phyloP scores from a whole-genome alignment of 176 grass and related monocot genomes.

The Pharus latifolius region DNA sequence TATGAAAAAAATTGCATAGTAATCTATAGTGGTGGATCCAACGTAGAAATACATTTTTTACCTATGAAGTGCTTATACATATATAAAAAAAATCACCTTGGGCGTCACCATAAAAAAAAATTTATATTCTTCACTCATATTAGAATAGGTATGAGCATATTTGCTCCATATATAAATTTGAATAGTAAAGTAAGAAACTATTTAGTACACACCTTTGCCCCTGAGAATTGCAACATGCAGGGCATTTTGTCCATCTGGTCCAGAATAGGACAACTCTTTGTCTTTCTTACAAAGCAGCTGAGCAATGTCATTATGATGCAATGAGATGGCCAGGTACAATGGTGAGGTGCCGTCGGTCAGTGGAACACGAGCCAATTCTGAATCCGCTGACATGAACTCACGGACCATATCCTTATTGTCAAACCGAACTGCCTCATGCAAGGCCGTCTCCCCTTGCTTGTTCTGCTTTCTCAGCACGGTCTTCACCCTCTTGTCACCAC shows the following conservation, averaged over 20 bases:
- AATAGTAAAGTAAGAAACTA: background rate
- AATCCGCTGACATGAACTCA: background rate
- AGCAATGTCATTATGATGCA: background rate
- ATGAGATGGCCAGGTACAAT: slow-evolving; percentile 1
- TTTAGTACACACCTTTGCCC: slow-evolving; percentile 4
- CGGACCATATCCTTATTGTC: background rate
- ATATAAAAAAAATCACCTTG: too few species aligned
- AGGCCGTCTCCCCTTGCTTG: background rate
- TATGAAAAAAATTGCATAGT: too few species aligned
- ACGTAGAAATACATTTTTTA: too few species aligned
- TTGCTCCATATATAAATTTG: background rate
- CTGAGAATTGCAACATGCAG: slow-evolving; percentile 12
- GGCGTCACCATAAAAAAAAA: too few species aligned
- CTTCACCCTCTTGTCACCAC: background rate
- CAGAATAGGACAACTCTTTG: background rate
- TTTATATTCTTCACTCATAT: too few species aligned
- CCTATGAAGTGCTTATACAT: too few species aligned
- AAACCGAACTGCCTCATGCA: background rate
- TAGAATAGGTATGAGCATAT: background rate
- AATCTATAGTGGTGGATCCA: too few species aligned
- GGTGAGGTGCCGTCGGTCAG: background rate
- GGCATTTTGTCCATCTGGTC: slow-evolving; percentile 11
- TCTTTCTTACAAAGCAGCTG: background rate
- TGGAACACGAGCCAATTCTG: background rate
- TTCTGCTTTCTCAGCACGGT: background rate